phyloP scores from a whole-genome alignment of 2,329 filamentous ascomycete species.

The Leptoxyphium fumago region DNA sequence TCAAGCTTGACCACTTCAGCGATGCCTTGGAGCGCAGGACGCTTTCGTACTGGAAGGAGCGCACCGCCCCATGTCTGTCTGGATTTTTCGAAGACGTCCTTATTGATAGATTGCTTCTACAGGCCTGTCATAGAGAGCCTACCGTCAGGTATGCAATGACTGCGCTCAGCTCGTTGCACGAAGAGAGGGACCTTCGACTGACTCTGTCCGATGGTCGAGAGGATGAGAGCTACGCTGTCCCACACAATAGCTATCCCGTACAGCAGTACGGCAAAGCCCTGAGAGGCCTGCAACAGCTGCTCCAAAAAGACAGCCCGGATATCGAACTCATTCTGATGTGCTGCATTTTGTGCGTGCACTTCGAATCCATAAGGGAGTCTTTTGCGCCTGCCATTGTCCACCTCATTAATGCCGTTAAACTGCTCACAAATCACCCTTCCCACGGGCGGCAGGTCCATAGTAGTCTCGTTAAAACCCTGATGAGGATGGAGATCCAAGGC shows the following conservation, averaged over 20 bases:
- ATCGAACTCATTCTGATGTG: slow-evolving; percentile 17
- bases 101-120: slow-evolving; percentile 17
- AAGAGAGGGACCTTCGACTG: slow-evolving; percentile 11
- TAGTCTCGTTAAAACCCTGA: slow-evolving; percentile 14
- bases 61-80: slow-evolving; percentile 14
- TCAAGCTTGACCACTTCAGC: not conserved
- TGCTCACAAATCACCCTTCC: slow-evolving; percentile 10
- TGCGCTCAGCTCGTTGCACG: slow-evolving; percentile 18
- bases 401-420: slow-evolving; percentile 17
- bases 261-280: slow-evolving; percentile 19
- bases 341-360: slow-evolving; percentile 18
- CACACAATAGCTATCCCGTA: slow-evolving; percentile 12
- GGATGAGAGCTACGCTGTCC: slow-evolving; percentile 7
- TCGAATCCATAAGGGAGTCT: slow-evolving; percentile 18
- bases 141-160: slow-evolving; percentile 19
- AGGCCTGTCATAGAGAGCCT: slow-evolving; percentile 17
- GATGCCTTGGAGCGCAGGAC: slow-evolving; percentile 10
- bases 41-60: slow-evolving; percentile 16
- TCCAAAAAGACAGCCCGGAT: slow-evolving; percentile 9
- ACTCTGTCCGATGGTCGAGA: slow-evolving; percentile 6
- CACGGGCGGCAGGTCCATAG: slow-evolving; percentile 14
- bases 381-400: slow-evolving; percentile 19
- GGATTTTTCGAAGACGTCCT: slow-evolving; percentile 18
- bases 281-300: slow-evolving; percentile 13
- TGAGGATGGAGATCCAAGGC: slow-evolving; percentile 18